Conservation (phyloP, 768 basidiomycete genomes). For the Agaricus subrufescens region DNA sequence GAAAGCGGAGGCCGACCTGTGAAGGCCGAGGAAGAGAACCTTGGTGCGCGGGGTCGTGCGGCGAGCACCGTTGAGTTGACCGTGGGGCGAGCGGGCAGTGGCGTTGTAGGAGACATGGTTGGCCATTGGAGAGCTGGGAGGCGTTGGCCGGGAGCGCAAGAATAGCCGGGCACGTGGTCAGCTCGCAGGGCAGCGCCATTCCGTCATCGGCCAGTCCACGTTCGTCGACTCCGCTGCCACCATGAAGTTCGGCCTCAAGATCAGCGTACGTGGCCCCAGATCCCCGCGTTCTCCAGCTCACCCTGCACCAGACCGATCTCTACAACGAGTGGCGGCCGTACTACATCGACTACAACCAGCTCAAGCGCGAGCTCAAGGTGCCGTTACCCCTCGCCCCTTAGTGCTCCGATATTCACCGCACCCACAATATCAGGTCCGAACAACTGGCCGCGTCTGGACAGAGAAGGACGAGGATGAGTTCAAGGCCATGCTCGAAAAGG, state of each 20-base stretch:
- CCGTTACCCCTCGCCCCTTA: conserved; percentile 8
- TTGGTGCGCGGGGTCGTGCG: conserved; percentile 47
- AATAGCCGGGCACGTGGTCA: conserved; percentile 10
- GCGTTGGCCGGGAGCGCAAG: background rate
- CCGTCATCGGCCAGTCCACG: conserved; percentile 16
- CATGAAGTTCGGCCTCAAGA: conserved; percentile 85
- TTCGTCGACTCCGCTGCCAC: conserved; percentile 17
- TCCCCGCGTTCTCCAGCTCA: background rate
- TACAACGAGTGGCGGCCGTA: conserved; percentile 90
- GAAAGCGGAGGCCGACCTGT: conserved; percentile 40
- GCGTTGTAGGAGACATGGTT: conserved; percentile 27
- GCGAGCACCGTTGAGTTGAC: conserved; percentile 24
- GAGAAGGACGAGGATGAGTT: conserved; percentile 81
- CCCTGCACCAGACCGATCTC: conserved; percentile 56
- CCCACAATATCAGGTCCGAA: conserved; percentile 27
- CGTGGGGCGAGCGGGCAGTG: conserved; percentile 20
- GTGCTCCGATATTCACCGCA: conserved; percentile 10
- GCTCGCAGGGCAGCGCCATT: background rate
- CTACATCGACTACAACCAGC: conserved; percentile 84
- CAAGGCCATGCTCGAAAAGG: conserved; percentile 68
- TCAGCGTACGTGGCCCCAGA: conserved; percentile 37
- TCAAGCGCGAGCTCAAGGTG: conserved; percentile 91
- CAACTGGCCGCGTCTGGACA: conserved; percentile 60
- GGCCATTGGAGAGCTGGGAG: conserved; percentile 3
- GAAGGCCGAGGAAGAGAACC: conserved; percentile 67